These are phyloP conservation scores for Claviceps monticola DNA, from an alignment of 2,329 filamentous ascomycete genomes.

Conservation along the genomic window DNA sequence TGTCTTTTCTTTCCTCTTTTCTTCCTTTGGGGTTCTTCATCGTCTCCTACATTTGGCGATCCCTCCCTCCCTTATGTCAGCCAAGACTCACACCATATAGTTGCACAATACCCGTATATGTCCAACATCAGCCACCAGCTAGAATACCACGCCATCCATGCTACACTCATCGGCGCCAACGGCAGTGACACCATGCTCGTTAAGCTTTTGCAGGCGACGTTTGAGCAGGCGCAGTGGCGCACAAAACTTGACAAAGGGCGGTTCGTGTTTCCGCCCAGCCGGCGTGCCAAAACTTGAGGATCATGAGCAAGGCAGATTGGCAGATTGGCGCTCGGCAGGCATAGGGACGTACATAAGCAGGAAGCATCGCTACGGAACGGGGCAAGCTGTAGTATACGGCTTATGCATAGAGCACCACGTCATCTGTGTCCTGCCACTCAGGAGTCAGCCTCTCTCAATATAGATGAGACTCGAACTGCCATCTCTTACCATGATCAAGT, in stretches of 20 bases:
- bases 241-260: slow-evolving; percentile 16
- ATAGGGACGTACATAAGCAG: neutral
- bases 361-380: neutral
- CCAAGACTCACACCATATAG: slow-evolving; percentile 7
- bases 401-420: too few relatives aligned
- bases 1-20: neutral
- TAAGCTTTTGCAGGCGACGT: slow-evolving; percentile 15
- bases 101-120: slow-evolving; percentile 17
- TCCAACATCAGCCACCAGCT: slow-evolving; percentile 15
- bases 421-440: too few relatives aligned
- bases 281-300: neutral
- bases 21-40: neutral
- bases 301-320: neutral
- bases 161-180: slow-evolving; percentile 15
- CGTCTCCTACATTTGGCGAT: neutral
- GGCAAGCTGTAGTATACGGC: too few relatives aligned
- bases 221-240: slow-evolving; percentile 15
- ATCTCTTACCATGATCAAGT: too few relatives aligned
- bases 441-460: too few relatives aligned
- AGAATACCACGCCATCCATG: slow-evolving; percentile 19
- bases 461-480: too few relatives aligned
- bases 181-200: slow-evolving; percentile 15
- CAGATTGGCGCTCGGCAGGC: neutral
- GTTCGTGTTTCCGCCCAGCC: slow-evolving; percentile 14
- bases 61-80: neutral